Conservation (phyloP, 2,329 filamentous ascomycete species). For the Fusarium sp. region DNA sequence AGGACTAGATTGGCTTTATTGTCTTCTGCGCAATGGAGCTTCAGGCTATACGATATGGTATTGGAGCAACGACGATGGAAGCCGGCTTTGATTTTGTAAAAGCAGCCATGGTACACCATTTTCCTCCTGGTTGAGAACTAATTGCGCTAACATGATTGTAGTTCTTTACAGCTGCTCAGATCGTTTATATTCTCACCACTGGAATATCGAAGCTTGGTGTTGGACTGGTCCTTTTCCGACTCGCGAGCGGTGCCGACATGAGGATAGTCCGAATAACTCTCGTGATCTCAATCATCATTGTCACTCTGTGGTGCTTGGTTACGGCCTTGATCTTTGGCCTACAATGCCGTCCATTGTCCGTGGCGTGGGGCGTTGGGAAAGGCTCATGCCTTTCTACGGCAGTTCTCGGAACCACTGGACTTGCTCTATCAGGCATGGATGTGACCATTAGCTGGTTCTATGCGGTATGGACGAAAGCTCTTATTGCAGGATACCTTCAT, state of each 20-base stretch:
- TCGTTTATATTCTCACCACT: neutral
- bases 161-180: neutral
- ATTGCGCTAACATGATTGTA: fast-evolving
- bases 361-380: neutral
- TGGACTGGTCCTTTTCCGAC: neutral
- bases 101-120: neutral
- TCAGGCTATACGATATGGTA: neutral
- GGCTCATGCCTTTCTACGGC: neutral
- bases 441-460: conserved; percentile 19
- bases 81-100: neutral
- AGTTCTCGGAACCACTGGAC: neutral
- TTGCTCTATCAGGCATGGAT: conserved; percentile 12
- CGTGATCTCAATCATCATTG: neutral
- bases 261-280: neutral
- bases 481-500: neutral
- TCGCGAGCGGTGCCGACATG: neutral
- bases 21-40: neutral
- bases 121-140: neutral
- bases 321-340: neutral
- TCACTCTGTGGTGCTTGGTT: neutral
- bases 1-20: neutral
- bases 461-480: neutral
- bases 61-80: neutral
- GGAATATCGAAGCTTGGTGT: neutral
- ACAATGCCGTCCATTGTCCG: neutral